phyloP scores from a whole-genome alignment of 192 early-diverging fungal species.

The Lunasporangiospora selenospora region DNA sequence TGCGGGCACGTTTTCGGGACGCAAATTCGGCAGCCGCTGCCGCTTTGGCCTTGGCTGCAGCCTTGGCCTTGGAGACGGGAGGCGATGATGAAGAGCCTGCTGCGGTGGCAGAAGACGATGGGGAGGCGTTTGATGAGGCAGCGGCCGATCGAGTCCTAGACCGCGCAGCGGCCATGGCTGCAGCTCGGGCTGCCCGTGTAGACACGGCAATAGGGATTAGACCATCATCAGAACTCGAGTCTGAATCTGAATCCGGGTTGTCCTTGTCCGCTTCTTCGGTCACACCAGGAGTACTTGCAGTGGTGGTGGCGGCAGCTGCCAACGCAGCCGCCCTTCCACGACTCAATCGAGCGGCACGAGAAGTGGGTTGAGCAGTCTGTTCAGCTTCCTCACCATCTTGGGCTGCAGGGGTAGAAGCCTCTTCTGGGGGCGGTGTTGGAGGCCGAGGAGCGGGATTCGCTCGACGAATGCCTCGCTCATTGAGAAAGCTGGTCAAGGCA shows the following conservation, averaged over 20 bases:
- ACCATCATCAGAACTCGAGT: constrained; percentile 1
- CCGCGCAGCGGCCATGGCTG: constrained; percentile 8
- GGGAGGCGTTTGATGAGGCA: constrained; percentile 2
- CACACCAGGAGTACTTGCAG: not conserved
- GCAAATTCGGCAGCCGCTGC: not conserved
- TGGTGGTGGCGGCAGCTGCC: not conserved
- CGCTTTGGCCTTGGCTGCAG: constrained; percentile 1
- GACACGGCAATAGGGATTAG: constrained; percentile 14
- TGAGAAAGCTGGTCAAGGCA: constrained; percentile 55
- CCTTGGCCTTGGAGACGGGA: constrained; percentile 3
- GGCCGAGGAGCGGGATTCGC: constrained; percentile 38
- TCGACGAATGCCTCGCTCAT: constrained; percentile 50
- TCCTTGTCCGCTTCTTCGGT: constrained; percentile 7
- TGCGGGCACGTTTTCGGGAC: constrained; percentile 26
- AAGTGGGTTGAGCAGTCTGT: not conserved
- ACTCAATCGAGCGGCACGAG: constrained; percentile 34
- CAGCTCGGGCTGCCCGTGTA: constrained; percentile 1
- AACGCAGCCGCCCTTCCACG: constrained; percentile 9
- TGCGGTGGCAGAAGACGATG: not conserved
- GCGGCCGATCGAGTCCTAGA: constrained; percentile 1
- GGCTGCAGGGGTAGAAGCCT: too few species aligned
- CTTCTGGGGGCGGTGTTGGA: not conserved
- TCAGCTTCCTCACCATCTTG: not conserved
- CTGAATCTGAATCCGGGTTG: constrained; percentile 23
- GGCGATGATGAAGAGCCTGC: not conserved